Conservation (phyloP, 208 protist genomes). For the Phytomonas sp. region DNA sequence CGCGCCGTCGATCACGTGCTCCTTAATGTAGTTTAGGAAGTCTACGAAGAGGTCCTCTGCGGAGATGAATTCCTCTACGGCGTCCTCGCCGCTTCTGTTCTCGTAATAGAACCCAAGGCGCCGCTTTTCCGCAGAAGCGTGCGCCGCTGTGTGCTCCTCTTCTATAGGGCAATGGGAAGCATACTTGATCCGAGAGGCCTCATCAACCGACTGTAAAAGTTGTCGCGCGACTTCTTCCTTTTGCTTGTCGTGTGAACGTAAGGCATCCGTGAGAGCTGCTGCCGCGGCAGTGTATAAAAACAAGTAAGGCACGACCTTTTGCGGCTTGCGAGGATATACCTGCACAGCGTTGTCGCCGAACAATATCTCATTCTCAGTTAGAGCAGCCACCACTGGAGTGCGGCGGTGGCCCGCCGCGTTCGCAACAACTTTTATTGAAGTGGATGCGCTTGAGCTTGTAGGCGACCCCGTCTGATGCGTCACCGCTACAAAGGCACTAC, state of each 20-base stretch:
- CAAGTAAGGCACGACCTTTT: conserved; percentile 72
- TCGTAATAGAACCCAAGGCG: conserved; percentile 43
- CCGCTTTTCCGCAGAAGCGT: not conserved
- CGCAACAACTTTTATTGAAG: conserved; percentile 49
- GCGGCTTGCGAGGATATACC: conserved; percentile 52
- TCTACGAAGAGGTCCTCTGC: conserved; percentile 67
- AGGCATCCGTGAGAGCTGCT: conserved; percentile 23
- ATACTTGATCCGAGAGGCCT: conserved; percentile 36
- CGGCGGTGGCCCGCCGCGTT: conserved; percentile 76
- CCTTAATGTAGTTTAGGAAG: conserved; percentile 82
- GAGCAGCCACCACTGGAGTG: conserved; percentile 53
- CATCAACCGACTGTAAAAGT: conserved; percentile 31
- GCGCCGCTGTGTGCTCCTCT: conserved; percentile 14
- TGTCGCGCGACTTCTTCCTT: conserved; percentile 6
- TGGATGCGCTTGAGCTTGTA: conserved; percentile 7
- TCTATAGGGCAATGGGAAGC: conserved; percentile 44
- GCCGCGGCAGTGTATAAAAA: conserved; percentile 64
- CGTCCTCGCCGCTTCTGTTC: conserved; percentile 8
- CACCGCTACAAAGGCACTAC: conserved; percentile 66
- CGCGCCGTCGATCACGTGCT: conserved; percentile 61
- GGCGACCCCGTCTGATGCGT: conserved; percentile 19
- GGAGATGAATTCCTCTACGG: conserved; percentile 38
- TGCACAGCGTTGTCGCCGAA: conserved; percentile 74
- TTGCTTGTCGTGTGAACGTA: conserved; percentile 8
- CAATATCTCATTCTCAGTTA: conserved; percentile 68